Conservation (phyloP, 1,284 basidiomycete genomes). For the Pterulicium gracile region DNA sequence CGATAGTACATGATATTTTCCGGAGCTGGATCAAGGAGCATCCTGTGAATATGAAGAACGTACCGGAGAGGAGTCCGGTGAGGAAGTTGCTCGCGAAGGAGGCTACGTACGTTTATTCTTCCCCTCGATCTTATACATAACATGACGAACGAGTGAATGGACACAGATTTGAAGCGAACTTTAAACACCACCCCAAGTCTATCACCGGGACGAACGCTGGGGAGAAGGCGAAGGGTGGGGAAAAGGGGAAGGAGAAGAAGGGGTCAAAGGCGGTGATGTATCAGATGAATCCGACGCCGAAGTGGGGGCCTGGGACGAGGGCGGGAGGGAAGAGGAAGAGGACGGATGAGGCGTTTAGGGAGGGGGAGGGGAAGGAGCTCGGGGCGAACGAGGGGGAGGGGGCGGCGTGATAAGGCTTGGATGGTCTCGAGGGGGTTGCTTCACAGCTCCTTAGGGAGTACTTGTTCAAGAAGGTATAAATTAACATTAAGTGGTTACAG, state of each 20-base stretch:
- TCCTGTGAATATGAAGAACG: constrained; percentile 78
- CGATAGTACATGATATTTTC: constrained; percentile 74
- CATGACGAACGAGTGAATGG: constrained; percentile 10
- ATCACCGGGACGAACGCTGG: constrained; percentile 38
- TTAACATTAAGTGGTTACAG: too few species aligned
- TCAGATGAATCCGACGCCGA: constrained; percentile 81
- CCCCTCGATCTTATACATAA: constrained; percentile 8
- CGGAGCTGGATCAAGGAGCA: constrained; percentile 74
- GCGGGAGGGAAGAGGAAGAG: constrained; percentile 35
- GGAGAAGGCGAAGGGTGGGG: too few species aligned
- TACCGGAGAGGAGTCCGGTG: constrained; percentile 63
- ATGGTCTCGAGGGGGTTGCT: too few species aligned
- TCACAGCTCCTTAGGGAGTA: too few species aligned
- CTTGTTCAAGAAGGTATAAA: too few species aligned
- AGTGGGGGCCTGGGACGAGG: constrained; percentile 86
- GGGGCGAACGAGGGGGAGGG: too few species aligned
- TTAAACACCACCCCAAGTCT: constrained; percentile 60
- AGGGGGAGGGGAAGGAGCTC: too few species aligned
- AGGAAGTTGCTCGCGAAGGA: constrained; percentile 53
- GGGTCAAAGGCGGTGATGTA: constrained; percentile 80
- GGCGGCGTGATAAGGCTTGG: too few species aligned
- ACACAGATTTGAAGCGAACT: constrained; percentile 56
- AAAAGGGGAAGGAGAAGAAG: too few species aligned
- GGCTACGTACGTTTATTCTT: constrained; percentile 37
- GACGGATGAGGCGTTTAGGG: too few species aligned